Percentiles rank a stretch among this genome's conserved stretches.
Conservation (phyloP, 805 yeast genomes). For the Vanderwaltozyma yarrowii region DNA sequence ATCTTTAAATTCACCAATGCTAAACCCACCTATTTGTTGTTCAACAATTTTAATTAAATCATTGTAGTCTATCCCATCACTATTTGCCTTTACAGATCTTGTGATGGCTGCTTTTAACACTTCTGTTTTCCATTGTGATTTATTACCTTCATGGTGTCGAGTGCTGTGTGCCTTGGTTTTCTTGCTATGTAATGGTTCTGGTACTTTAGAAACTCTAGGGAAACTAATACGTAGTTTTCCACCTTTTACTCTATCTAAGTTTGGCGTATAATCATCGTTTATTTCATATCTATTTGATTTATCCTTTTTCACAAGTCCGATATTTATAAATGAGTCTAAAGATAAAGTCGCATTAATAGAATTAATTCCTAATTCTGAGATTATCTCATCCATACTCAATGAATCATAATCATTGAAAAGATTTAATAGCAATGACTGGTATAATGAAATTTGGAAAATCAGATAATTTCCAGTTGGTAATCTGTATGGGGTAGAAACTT, state of each 20-base stretch:
- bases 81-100: constrained; percentile 15
- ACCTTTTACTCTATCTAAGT: constrained; percentile 11
- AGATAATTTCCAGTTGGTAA: constrained; percentile 8
- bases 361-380: constrained; percentile 3
- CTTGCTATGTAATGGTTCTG: neutral
- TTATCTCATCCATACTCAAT: constrained; percentile 7
- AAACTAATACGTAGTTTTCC: constrained; percentile 16
- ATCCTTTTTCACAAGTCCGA: constrained; percentile 8
- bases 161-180: neutral
- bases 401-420: constrained; percentile 15
- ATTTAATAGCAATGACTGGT: constrained; percentile 19
- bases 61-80: constrained; percentile 6
- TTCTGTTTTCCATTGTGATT: constrained; percentile 22
- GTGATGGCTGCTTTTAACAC: constrained; percentile 20
- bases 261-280: constrained; percentile 17
- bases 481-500: constrained; percentile 16
- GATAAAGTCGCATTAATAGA: constrained; percentile 5
- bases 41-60: constrained; percentile 8
- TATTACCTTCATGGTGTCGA: constrained; percentile 16
- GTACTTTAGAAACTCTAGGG: constrained; percentile 1
- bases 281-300: constrained; percentile 5
- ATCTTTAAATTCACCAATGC: constrained; percentile 27
- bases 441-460: constrained; percentile 17
- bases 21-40: constrained; percentile 15
- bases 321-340: constrained; percentile 14